A percentile compares a stretch with the other conserved stretches of the same genome.
Evolutionary conservation across 768 basidiomycete genomes (phyloP).

Genomic region (Suillus hirtellus): DNA sequence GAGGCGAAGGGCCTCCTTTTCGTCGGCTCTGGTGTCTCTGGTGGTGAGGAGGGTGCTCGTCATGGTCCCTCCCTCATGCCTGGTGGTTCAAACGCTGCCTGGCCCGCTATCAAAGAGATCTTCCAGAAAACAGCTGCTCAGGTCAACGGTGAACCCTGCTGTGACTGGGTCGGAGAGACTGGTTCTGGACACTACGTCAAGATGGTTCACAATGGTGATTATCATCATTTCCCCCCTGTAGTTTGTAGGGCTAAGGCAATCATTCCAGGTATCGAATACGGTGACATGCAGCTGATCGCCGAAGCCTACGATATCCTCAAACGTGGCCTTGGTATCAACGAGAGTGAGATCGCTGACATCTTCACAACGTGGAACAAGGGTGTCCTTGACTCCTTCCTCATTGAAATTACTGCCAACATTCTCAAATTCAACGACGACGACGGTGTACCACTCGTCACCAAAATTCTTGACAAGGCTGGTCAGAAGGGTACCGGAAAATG

Average conservation of each 20-base stretch:
- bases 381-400: constrained; percentile 99
- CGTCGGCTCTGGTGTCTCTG: constrained; percentile 98
- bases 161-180: constrained; percentile 98
- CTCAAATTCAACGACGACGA: constrained; percentile 97
- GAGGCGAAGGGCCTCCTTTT: constrained; percentile 95
- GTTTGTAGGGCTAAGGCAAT: constrained; percentile 12
- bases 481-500: constrained; percentile 99
- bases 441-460: constrained; percentile 85
- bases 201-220: constrained; percentile 95
- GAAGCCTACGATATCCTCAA: constrained; percentile 99
- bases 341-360: constrained; percentile 92
- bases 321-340: constrained; percentile 84
- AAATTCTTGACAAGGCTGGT: constrained; percentile 95
- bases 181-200: constrained; percentile 99
- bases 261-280: constrained; percentile 91
- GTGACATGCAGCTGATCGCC: constrained; percentile 99
- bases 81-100: constrained; percentile 90
- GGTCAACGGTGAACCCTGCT: constrained; percentile 93
- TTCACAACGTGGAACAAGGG: constrained; percentile 97
- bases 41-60: constrained; percentile 98
- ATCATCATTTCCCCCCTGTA: constrained; percentile 12
- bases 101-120: constrained; percentile 96
- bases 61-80: constrained; percentile 99
- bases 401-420: constrained; percentile 97
- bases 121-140: constrained; percentile 99